Conservation (phyloP, 257 asterid genomes). For the Handroanthus guayacan region DNA sequence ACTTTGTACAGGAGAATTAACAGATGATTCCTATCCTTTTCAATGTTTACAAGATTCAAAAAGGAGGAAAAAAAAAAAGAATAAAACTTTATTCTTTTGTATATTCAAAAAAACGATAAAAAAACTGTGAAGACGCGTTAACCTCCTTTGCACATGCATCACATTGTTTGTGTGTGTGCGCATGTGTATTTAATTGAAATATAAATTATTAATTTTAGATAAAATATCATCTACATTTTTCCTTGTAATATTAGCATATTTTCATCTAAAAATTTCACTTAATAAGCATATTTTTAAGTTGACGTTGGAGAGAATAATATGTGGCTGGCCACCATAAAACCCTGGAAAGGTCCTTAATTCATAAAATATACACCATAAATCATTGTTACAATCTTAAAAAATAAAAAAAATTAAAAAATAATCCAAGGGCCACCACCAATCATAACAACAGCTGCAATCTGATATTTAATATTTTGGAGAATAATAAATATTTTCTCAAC, state of each 20-base stretch:
- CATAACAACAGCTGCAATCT: conserved; percentile 42
- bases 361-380: background rate
- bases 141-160: conserved; percentile 41
- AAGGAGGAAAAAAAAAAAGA: conserved; percentile 22
- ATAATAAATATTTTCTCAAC: conserved; percentile 19
- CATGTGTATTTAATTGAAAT: too few species aligned
- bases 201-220: too few species aligned
- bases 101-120: background rate
- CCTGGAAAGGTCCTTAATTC: conserved; percentile 26
- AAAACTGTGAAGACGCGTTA: conserved; percentile 34
- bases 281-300: too few species aligned
- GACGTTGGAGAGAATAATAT: too few species aligned
- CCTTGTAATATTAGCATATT: too few species aligned
- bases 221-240: too few species aligned
- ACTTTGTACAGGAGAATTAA: conserved; percentile 20
- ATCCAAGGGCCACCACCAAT: conserved; percentile 42
- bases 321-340: conserved; percentile 42
- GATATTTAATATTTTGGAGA: conserved; percentile 29
- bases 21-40: conserved; percentile 31
- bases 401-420: conserved; percentile 36
- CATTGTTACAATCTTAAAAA: background rate
- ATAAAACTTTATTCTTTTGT: conserved; percentile 3
- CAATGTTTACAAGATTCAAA: conserved; percentile 34
- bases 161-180: too few species aligned
- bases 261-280: too few species aligned